Conservation (phyloP, 78 protist genomes). For the Acrasis kona region DNA sequence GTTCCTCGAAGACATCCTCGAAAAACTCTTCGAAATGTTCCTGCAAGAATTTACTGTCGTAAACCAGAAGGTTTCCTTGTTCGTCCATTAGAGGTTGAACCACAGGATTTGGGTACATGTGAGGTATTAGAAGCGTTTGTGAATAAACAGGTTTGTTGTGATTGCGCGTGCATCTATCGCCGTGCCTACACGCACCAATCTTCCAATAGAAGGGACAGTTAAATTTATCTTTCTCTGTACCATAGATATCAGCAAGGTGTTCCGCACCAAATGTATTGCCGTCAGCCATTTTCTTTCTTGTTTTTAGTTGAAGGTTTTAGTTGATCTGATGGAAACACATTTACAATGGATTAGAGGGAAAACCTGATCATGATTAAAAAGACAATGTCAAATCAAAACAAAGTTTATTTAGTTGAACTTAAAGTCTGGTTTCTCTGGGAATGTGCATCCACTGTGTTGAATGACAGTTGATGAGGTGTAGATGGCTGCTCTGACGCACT, state of each 20-base stretch:
- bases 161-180: slow-evolving; percentile 89
- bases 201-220: slow-evolving; percentile 94
- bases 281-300: too few relatives aligned
- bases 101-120: slow-evolving; percentile 62
- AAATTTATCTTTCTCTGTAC: slow-evolving; percentile 68
- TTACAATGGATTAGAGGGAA: too few relatives aligned
- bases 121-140: slow-evolving; percentile 82
- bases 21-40: slow-evolving; percentile 81
- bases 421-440: slow-evolving; percentile 43
- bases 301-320: too few relatives aligned
- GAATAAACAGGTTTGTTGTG: slow-evolving; percentile 85
- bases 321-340: too few relatives aligned
- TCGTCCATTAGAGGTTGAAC: background rate
- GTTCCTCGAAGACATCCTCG: slow-evolving; percentile 81
- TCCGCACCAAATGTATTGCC: slow-evolving; percentile 39
- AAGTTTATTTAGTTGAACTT: too few relatives aligned
- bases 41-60: slow-evolving; percentile 31
- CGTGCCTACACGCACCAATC: slow-evolving; percentile 99
- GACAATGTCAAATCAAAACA: too few relatives aligned
- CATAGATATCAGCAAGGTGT: slow-evolving; percentile 41
- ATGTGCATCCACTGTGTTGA: slow-evolving; percentile 66
- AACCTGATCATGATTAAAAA: too few relatives aligned
- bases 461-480: slow-evolving; percentile 73
- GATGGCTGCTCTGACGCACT: slow-evolving; percentile 74
- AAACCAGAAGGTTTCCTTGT: slow-evolving; percentile 10